Conservation (phyloP, 2,329 filamentous ascomycete genomes). For the Fusarium sambucinum region DNA sequence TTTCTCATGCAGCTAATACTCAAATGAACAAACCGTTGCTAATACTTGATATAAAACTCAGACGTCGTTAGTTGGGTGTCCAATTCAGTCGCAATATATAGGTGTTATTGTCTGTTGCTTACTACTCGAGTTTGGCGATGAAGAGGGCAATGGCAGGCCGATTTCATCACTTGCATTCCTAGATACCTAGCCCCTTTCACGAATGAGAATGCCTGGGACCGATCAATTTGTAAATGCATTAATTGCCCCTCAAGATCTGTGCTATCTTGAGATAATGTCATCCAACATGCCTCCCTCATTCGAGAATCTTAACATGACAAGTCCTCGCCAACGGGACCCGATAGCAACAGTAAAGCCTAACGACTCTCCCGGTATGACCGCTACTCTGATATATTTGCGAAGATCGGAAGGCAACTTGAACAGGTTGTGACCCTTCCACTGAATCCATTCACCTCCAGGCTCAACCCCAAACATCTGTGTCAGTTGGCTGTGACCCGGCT, state of each 20-base stretch:
- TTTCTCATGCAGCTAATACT: no score
- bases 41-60: no score
- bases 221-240: no score
- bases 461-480: not conserved
- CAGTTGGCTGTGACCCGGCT: accelerated
- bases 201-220: no score
- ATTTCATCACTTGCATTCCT: no score
- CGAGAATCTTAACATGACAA: not conserved
- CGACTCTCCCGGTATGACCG: not conserved
- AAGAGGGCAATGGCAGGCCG: no score
- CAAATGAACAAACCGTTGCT: no score
- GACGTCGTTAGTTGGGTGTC: no score
- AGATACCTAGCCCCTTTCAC: no score
- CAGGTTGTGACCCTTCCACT: not conserved
- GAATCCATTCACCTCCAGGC: accelerated
- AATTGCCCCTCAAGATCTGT: not conserved
- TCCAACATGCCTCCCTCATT: not conserved
- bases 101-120: no score
- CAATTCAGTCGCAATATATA: no score
- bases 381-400: accelerated
- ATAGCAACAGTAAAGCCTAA: not conserved
- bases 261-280: not conserved
- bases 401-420: not conserved
- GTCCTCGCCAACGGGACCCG: accelerated
- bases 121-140: no score